Base-by-base conservation (phyloP, 805 yeast species). In the Blastobotrys chiropterorum region DNA sequence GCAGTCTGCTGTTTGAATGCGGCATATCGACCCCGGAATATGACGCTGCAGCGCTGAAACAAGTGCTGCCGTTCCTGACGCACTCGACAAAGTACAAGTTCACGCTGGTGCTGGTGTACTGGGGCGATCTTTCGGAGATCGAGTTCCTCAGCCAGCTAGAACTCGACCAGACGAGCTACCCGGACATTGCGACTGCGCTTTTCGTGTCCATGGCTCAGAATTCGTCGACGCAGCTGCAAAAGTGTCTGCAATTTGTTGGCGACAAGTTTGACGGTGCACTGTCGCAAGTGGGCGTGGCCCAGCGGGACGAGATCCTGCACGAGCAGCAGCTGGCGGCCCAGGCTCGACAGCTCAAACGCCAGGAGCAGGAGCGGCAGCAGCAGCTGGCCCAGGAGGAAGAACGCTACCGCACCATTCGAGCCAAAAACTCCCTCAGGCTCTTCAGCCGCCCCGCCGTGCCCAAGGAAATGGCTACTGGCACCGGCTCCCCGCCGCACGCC, bases 1-100 rank as follows among this genome's bases (percentile, higher is more conserved):
- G 75, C 0, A 72, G 78, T 49, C 50, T 82, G 3, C 55, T 82
- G 2, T 70, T 81, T 58, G 82, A 80, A 56, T 72, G 82, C 56
- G 86, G 86, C 2, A 59, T 75, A 11, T 26, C 34, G 34, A 26
- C 34, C 11, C 34, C 34, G 20, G 58, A 68, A 1, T 59, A 63
- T 17, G 49, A 57, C 6, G 59, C 53, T 3, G 58, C 56, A n/a
- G 82, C 77, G 53, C 59, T 3, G 14, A 44, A 47, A 31, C 45
- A 67, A 20, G 53, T 78, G 34, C 57, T 54, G 14, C 72, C 72
- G 53, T 62, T 76, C 2, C 50, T 71, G 3, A 60, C 68, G 16
- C 60, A 72, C 17, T 58, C 72, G n/a, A 59, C 62, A 15, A 60
- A 62, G 42, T 76, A 67, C 58, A 67, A 67, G 52, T 66, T 72